Percentiles rank a stretch among this genome's conserved stretches.
Evolutionary conservation across 768 basidiomycete genomes (phyloP).

Genomic region (Leccinum broughii): DNA sequence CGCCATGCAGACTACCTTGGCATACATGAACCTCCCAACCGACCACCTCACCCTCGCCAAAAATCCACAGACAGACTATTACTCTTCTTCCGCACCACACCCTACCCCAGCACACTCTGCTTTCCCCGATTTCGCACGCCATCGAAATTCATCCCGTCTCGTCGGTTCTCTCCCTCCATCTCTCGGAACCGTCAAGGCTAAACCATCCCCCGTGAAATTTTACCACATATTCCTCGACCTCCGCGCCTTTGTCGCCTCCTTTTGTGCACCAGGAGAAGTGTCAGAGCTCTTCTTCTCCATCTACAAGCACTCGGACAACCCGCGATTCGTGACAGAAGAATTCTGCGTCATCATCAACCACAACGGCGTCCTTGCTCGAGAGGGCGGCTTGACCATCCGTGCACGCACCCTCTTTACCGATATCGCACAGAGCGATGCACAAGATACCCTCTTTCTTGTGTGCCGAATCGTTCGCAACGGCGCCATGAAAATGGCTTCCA

Average conservation of each 20-base stretch:
- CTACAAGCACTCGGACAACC: slow-evolving; percentile 74
- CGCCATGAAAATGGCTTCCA: slow-evolving; percentile 70
- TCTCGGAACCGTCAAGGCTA: slow-evolving; percentile 15
- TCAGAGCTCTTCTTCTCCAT: slow-evolving; percentile 93
- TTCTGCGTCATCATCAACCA: slow-evolving; percentile 89
- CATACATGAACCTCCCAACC: slow-evolving; percentile 63
- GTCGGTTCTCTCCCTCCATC: slow-evolving; percentile 37
- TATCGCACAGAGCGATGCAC: slow-evolving; percentile 79
- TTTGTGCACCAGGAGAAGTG: slow-evolving; percentile 87
- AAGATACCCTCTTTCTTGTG: slow-evolving; percentile 84
- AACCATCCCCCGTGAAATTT: slow-evolving; percentile 62
- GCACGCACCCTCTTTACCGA: slow-evolving; percentile 90
- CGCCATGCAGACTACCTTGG: slow-evolving; percentile 81
- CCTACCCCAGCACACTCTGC: slow-evolving; percentile 69
- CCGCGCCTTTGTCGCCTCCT: slow-evolving; percentile 88
- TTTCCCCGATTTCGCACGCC: slow-evolving; percentile 54
- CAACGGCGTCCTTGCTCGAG: slow-evolving; percentile 83
- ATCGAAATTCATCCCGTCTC: slow-evolving; percentile 35
- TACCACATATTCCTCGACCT: slow-evolving; percentile 91
- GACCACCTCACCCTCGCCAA: slow-evolving; percentile 38
- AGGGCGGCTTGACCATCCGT: slow-evolving; percentile 56
- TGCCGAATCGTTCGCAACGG: slow-evolving; percentile 91
- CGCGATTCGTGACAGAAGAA: slow-evolving; percentile 91
- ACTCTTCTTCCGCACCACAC: slow-evolving; percentile 41
- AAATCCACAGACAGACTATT: slow-evolving; percentile 44